Conservation (phyloP, 331 rosid species). For the Telfairia occidentalis region DNA sequence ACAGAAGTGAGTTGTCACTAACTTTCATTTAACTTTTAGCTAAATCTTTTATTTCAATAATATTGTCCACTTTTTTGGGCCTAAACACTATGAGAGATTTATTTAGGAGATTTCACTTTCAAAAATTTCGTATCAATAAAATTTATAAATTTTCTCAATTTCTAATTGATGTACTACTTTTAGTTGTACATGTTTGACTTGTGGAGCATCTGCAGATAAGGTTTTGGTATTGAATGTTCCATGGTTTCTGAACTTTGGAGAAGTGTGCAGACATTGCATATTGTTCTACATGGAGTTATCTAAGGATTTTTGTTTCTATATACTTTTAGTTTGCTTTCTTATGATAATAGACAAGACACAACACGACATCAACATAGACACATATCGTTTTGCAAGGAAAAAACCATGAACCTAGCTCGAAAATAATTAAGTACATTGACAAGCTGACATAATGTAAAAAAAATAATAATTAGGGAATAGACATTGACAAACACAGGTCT, state of each 20-base stretch:
- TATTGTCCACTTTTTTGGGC: no score
- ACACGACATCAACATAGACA: neutral
- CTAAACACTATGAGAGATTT: no score
- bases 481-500: neutral
- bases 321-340: neutral
- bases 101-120: no score
- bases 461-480: neutral
- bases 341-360: neutral
- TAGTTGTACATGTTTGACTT: neutral
- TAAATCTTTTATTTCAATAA: no score
- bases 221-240: neutral
- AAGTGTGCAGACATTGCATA: neutral
- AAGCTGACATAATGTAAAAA: neutral
- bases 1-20: neutral
- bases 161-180: no score
- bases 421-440: neutral
- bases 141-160: no score
- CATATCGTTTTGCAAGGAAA: neutral
- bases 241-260: neutral
- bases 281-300: neutral
- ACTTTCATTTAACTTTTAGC: no score
- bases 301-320: neutral
- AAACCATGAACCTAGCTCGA: neutral
- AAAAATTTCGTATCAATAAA: no score
- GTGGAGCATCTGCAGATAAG: neutral